Conservation (phyloP, 306 rosid species). For the Begonia fuchsioides region DNA sequence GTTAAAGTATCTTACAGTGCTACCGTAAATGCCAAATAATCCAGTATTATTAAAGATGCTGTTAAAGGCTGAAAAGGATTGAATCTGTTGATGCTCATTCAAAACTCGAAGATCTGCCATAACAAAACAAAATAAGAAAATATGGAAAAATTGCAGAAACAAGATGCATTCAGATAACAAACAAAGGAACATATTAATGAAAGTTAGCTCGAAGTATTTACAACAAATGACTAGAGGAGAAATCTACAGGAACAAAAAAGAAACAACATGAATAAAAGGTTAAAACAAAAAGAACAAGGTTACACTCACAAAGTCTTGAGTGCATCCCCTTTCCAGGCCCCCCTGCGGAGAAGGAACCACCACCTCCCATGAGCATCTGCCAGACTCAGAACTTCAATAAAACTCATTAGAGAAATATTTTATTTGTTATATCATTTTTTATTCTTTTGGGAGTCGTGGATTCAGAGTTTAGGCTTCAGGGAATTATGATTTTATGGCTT, state of each 20-base stretch:
- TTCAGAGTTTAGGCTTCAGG: too few species aligned
- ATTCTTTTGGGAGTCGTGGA: background rate
- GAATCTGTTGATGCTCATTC: conserved; percentile 66
- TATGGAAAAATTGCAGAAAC: background rate
- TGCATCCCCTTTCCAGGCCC: conserved; percentile 99
- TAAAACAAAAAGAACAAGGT: conserved; percentile 5
- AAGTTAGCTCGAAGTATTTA: background rate
- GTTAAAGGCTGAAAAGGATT: conserved; percentile 84
- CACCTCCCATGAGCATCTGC: conserved; percentile 96
- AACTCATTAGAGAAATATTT: background rate
- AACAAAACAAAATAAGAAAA: conserved; percentile 1
- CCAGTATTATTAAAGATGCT: conserved; percentile 85
- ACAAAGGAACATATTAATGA: background rate
- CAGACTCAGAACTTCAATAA: conserved; percentile 12
- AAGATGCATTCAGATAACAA: conserved; percentile 10
- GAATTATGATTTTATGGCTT: too few species aligned
- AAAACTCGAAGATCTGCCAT: conserved; percentile 63
- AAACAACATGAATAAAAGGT: too few species aligned
- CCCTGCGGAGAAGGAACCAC: conserved; percentile 92
- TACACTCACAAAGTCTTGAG: conserved; percentile 79
- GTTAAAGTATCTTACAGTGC: conserved; percentile 50
- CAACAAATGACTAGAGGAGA: background rate
- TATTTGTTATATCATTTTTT: background rate
- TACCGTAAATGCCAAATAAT: conserved; percentile 67
- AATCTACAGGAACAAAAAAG: too few species aligned